These are phyloP conservation scores for Chlamydomonas sp. DNA, from an alignment of 139 green algal genomes.

Conservation along the genomic window DNA sequence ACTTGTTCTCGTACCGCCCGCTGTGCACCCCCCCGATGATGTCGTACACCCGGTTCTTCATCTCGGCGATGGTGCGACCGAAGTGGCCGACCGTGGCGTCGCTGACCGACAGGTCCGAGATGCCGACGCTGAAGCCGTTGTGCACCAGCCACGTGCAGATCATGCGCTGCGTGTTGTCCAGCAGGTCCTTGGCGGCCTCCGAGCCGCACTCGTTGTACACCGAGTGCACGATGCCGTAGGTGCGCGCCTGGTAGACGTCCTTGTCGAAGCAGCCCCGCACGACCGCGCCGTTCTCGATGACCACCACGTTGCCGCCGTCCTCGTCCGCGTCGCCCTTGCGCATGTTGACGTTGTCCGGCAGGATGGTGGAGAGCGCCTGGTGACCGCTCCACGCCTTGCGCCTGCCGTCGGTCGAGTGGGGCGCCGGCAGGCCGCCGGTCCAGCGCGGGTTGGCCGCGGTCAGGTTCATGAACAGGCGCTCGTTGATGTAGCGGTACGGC, in stretches of 20 bases:
- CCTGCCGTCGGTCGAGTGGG: neutral
- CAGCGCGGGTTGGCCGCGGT: neutral
- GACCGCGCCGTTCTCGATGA: constrained; percentile 67
- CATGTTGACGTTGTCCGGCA: constrained; percentile 4
- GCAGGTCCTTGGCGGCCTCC: constrained; percentile 47
- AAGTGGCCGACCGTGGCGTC: neutral
- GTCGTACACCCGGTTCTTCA: neutral
- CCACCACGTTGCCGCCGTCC: constrained; percentile 64
- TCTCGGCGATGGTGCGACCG: neutral
- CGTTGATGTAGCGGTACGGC: neutral
- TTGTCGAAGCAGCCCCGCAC: constrained; percentile 88
- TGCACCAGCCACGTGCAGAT: constrained; percentile 92
- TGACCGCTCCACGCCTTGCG: neutral
- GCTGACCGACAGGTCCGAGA: constrained; percentile 14
- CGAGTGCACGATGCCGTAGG: constrained; percentile 76
- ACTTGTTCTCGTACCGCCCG: constrained; percentile 80
- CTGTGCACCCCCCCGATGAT: constrained; percentile 19
- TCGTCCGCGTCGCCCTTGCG: constrained; percentile 44
- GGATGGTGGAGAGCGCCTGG: constrained; percentile 3
- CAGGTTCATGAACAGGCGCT: neutral
- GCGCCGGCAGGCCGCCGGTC: neutral
- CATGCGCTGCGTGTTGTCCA: constrained; percentile 65
- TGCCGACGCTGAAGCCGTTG: constrained; percentile 18
- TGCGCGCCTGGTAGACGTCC: constrained; percentile 71
- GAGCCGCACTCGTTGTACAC: constrained; percentile 62